A percentile compares a stretch with the other conserved stretches of the same genome.
Conservation (phyloP, 768 basidiomycete species). For the Naganishia vaughanmartiniae region DNA sequence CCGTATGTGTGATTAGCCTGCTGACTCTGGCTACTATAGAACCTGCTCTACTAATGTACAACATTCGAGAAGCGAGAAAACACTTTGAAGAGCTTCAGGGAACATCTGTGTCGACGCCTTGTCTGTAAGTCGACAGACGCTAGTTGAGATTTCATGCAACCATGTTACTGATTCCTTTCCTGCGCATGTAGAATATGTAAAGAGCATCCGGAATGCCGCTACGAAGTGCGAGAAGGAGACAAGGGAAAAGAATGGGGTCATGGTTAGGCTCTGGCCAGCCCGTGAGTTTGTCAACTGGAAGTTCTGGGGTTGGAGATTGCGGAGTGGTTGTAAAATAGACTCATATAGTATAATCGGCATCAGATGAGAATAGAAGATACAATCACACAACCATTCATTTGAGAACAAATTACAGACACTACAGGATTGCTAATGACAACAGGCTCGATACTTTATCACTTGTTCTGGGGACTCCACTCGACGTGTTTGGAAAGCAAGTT, state of each 20-base stretch:
- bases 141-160: background rate
- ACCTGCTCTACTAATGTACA: constrained; percentile 80
- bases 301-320: background rate
- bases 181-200: constrained; percentile 26
- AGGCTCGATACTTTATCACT: background rate
- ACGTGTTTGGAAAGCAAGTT: background rate
- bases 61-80: constrained; percentile 76
- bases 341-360: background rate
- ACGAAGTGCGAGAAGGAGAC: constrained; percentile 11
- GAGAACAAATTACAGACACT: background rate
- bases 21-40: constrained; percentile 57
- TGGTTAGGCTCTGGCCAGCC: background rate
- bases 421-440: background rate
- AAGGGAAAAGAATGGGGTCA: constrained; percentile 25
- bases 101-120: constrained; percentile 39
- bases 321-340: background rate
- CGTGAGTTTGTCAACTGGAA: background rate
- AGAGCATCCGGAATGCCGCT: constrained; percentile 28
- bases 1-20: background rate
- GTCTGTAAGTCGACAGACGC: constrained; percentile 40
- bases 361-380: background rate
- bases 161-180: background rate
- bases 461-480: background rate
- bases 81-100: constrained; percentile 77
- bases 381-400: background rate